Conservation (phyloP, 2,329 filamentous ascomycete genomes). For the Tolypocladium inflatum region DNA sequence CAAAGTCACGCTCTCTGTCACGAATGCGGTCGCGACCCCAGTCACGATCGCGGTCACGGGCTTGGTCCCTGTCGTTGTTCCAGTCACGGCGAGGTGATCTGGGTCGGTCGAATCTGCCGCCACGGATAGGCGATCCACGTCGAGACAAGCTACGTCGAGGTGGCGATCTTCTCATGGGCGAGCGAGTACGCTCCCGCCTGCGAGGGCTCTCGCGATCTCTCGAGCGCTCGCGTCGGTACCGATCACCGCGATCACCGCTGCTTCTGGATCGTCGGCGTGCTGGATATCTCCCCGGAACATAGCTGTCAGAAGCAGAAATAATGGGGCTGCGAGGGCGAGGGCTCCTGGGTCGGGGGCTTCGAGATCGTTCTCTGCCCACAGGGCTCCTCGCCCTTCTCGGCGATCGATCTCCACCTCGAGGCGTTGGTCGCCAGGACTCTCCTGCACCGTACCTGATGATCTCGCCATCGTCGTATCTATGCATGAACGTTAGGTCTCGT, state of each 20-base stretch:
- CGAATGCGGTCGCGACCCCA: conserved; percentile 18
- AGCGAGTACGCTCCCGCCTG: conserved; percentile 25
- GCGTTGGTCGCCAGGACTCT: conserved; percentile 51
- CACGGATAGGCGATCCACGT: conserved; percentile 23
- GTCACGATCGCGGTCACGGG: conserved; percentile 21
- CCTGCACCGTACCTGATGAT: conserved; percentile 53
- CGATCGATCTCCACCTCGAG: conserved; percentile 36
- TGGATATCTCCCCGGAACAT: conserved; percentile 34
- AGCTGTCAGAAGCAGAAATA: conserved; percentile 31
- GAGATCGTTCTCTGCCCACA: conserved; percentile 13
- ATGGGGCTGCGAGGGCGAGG: conserved; percentile 27
- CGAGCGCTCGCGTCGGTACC: conserved; percentile 32
- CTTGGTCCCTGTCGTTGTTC: conserved; percentile 21
- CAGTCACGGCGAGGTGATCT: conserved; percentile 27
- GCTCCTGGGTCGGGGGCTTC: conserved; percentile 29
- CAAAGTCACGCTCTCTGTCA: conserved; percentile 23
- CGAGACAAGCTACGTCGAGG: conserved; percentile 28
- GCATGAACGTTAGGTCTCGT: not conserved
- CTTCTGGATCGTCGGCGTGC: conserved; percentile 32
- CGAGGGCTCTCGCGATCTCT: conserved; percentile 28
- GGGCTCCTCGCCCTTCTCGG: conserved; percentile 26
- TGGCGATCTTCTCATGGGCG: conserved; percentile 26
- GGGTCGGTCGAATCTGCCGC: conserved; percentile 27
- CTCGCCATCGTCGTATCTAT: conserved; percentile 44
- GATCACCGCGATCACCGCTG: conserved; percentile 28